A percentile compares a stretch with the other conserved stretches of the same genome.
These are phyloP conservation scores for Lachancea lanzarotensis DNA, from an alignment of 805 yeast species.

Conservation along the genomic window DNA sequence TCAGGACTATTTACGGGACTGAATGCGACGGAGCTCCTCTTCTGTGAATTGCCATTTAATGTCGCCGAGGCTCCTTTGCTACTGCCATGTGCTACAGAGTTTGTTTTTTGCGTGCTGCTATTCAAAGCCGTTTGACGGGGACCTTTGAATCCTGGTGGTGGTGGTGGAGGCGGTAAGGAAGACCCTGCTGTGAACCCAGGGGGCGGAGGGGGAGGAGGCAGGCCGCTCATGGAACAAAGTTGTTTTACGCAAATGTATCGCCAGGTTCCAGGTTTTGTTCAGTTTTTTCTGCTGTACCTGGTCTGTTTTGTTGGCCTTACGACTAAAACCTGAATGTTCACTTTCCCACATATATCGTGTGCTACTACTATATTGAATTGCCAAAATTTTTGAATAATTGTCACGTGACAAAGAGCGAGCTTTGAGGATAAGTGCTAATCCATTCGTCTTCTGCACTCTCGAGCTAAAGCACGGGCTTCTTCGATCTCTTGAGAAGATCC, in stretches of 20 bases:
- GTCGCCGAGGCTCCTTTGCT: background rate
- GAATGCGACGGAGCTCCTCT: too few relatives aligned
- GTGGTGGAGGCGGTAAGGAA: conserved; percentile 25
- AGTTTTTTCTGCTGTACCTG: too few relatives aligned
- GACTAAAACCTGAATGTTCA: background rate
- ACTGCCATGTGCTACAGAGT: background rate
- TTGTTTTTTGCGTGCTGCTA: background rate
- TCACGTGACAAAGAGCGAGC: background rate
- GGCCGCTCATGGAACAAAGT: conserved; percentile 11
- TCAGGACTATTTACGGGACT: background rate
- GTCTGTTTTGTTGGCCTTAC: too few relatives aligned
- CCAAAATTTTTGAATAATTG: background rate
- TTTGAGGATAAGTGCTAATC: background rate
- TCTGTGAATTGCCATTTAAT: background rate
- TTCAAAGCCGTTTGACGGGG: too few relatives aligned
- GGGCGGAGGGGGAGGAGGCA: conserved; percentile 29
- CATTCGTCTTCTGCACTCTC: conserved; percentile 62
- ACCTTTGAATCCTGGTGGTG: conserved; percentile 15
- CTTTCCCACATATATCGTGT: background rate
- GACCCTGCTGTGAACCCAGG: conserved; percentile 14
- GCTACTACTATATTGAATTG: background rate
- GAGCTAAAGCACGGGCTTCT: conserved; percentile 77
- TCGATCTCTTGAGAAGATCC: conserved; percentile 84
- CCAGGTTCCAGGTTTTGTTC: too few relatives aligned
- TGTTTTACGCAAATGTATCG: background rate